Evolutionary conservation across 352 stramenopile species (phyloP).

Genomic region (Pythium diclinum): DNA sequence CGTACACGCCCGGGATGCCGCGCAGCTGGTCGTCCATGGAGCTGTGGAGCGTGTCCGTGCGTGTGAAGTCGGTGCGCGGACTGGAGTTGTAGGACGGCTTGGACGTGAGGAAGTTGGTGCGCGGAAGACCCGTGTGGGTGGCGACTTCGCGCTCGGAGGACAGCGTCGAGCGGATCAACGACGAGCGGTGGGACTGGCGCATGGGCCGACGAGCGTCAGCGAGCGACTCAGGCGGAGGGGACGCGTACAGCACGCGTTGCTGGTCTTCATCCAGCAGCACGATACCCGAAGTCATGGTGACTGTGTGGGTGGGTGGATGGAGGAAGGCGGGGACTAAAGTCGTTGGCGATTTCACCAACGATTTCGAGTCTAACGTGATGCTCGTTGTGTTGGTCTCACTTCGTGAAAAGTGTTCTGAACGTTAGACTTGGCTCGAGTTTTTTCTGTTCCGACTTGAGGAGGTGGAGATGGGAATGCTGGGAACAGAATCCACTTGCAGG

Average conservation of each 20-base stretch:
- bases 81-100: constrained; percentile 13
- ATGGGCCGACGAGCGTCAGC: constrained; percentile 1
- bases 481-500: neutral
- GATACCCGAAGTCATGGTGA: constrained; percentile 23
- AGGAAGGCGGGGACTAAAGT: neutral
- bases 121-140: constrained; percentile 2
- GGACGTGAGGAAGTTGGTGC: constrained; percentile 21
- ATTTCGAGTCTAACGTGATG: neutral
- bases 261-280: constrained; percentile 58
- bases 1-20: neutral
- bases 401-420: constrained; percentile 2
- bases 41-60: constrained; percentile 5
- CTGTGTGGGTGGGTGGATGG: neutral
- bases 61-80: constrained; percentile 47
- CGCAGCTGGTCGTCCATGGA: neutral
- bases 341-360: neutral
- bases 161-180: neutral
- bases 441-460: neutral
- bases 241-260: constrained; percentile 37
- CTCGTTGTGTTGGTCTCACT: neutral
- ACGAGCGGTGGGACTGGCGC: constrained; percentile 4
- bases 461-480: neutral
- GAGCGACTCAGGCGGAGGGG: constrained; percentile 2
- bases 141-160: constrained; percentile 6
- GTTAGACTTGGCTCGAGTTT: neutral